These are phyloP conservation scores for Hyphopichia homilentoma DNA, from an alignment of 805 yeast species.

Conservation along the genomic window DNA sequence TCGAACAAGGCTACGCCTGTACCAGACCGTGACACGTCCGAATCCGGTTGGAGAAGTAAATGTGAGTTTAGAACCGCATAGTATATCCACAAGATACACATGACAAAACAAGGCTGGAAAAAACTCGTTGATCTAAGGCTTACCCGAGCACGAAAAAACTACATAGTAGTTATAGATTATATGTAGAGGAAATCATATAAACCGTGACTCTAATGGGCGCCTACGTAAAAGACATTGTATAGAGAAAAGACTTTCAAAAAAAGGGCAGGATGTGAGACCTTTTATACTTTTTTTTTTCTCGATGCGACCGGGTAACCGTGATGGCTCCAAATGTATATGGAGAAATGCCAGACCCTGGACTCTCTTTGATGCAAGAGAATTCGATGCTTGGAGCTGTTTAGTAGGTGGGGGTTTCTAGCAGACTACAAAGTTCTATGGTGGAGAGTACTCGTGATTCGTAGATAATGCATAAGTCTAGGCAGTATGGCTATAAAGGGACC, in stretches of 20 bases:
- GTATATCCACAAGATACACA: constrained; percentile 45
- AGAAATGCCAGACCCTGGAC: too few relatives aligned
- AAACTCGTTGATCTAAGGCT: constrained; percentile 70
- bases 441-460: too few relatives aligned
- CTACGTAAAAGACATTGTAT: constrained; percentile 50
- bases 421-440: too few relatives aligned
- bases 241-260: constrained; percentile 19
- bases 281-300: constrained; percentile 7
- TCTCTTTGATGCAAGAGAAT: too few relatives aligned
- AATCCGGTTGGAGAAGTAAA: too few relatives aligned
- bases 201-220: constrained; percentile 85
- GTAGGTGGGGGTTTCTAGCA: too few relatives aligned
- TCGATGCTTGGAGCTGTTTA: too few relatives aligned
- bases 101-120: constrained; percentile 56
- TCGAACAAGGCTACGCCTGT: too few relatives aligned
- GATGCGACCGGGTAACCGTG: constrained; percentile 18
- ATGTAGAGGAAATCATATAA: constrained; percentile 47
- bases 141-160: constrained; percentile 87
- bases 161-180: constrained; percentile 42
- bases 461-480: too few relatives aligned
- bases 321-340: too few relatives aligned
- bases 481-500: too few relatives aligned
- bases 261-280: constrained; percentile 1
- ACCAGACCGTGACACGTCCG: too few relatives aligned
- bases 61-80: constrained; percentile 80